Evolutionary conservation across 768 basidiomycete genomes (phyloP).

Genomic region (Russula olivacea): DNA sequence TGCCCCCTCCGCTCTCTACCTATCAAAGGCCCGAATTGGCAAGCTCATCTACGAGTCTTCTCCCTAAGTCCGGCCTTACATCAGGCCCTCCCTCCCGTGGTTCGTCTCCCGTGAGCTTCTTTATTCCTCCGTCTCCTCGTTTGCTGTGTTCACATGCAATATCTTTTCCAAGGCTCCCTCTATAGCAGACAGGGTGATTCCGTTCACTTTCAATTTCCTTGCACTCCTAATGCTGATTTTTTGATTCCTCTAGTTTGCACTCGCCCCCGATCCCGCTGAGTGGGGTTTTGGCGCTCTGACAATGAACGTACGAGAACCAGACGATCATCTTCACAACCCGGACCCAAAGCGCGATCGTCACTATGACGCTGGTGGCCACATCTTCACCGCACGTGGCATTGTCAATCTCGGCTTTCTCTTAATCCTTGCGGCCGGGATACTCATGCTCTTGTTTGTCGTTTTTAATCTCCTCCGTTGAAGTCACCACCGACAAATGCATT

Average conservation of each 20-base stretch:
- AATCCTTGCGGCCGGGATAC: conserved; percentile 42
- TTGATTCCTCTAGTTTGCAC: conserved; percentile 32
- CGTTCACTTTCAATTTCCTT: not conserved
- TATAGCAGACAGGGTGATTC: conserved; percentile 17
- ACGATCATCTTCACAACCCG: conserved; percentile 62
- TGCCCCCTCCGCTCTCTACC: not conserved
- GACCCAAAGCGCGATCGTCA: conserved; percentile 49
- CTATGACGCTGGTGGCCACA: conserved; percentile 49
- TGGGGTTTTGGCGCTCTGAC: conserved; percentile 46
- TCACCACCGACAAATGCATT: not conserved
- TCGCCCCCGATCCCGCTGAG: conserved; percentile 41
- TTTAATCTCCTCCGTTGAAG: not conserved
- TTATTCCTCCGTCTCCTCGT: not conserved
- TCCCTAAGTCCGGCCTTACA: conserved; percentile 2
- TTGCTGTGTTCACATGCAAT: not conserved
- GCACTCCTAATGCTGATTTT: not conserved
- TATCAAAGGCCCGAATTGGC: conserved; percentile 21
- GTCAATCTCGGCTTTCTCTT: conserved; percentile 63
- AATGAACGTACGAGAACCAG: conserved; percentile 44
- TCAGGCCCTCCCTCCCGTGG: not conserved
- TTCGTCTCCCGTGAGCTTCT: conserved; percentile 2
- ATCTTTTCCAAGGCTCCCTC: conserved; percentile 10
- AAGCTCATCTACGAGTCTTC: conserved; percentile 16
- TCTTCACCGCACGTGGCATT: conserved; percentile 58
- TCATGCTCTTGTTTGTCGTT: conserved; percentile 52